These are phyloP conservation scores for Cladosporium sp. DNA, from an alignment of 2,329 filamentous ascomycete genomes.

Conservation along the genomic window DNA sequence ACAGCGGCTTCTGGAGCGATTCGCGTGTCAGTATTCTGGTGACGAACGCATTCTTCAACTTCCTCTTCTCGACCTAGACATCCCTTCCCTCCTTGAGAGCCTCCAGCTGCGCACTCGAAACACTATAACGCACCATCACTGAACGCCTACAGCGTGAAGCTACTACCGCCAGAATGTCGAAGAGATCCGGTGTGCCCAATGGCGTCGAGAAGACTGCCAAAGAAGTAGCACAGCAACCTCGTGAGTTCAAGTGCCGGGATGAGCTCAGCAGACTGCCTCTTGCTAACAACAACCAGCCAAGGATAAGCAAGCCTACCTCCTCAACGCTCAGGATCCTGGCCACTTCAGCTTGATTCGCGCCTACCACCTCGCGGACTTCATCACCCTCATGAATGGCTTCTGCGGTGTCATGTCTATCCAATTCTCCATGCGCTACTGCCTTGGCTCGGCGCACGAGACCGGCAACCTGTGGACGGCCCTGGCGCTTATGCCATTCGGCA, in stretches of 20 bases:
- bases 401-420: slow-evolving; percentile 95
- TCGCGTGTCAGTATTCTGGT: background rate
- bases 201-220: slow-evolving; percentile 45
- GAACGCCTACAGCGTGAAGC: background rate
- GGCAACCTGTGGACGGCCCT: slow-evolving; percentile 77
- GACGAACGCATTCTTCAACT: background rate
- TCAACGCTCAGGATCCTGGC: slow-evolving; percentile 60
- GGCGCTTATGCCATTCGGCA: slow-evolving; percentile 80
- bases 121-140: background rate
- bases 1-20: background rate
- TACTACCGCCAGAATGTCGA: slow-evolving; percentile 52
- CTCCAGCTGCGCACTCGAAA: background rate
- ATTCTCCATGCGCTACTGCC: slow-evolving; percentile 88
- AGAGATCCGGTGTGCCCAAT: slow-evolving; percentile 53
- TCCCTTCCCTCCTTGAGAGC: background rate
- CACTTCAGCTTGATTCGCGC: slow-evolving; percentile 62
- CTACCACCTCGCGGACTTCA: slow-evolving; percentile 75
- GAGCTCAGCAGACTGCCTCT: background rate
- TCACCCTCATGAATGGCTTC: slow-evolving; percentile 80
- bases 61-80: background rate
- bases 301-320: slow-evolving; percentile 73
- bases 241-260: slow-evolving; percentile 31
- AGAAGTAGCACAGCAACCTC: slow-evolving; percentile 36
- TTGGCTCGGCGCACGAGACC: slow-evolving; percentile 58
- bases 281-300: slow-evolving; percentile 43